Base-by-base conservation (phyloP, 202 grass and related monocot species). In the Digitaria exilis region DNA sequence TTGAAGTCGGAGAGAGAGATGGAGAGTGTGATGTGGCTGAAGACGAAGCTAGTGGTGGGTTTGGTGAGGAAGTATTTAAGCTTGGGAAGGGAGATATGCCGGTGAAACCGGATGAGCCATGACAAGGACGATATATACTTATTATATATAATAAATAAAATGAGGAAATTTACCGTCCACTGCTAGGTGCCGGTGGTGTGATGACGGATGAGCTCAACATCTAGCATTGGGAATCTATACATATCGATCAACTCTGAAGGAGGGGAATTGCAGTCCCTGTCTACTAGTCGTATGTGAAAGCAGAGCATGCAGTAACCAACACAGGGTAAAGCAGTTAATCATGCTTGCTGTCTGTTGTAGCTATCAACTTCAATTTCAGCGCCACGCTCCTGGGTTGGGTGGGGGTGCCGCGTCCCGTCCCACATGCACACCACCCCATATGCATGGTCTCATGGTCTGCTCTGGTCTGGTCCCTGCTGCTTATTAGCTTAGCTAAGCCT, bases 1-100 rank as follows among this genome's bases (percentile, higher is more conserved):
- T 65, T 79, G 61, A 66, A 66, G 55, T 43, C 44, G 71, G 17
- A 51, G 28, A 12, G 7, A 34, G 48, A 19, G 48, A 39, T 7
- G 9, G 0, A 34, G 18, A 17, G 39, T 6, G 18, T 5, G 34
- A 4, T 17, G 48, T 71, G 43, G 68, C 63, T 65, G 18, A 1
- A 41, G 9, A 16, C 15, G n/a, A 13, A 1, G 3, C 25, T 19
- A 9, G 22, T 18, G 16, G 18, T 24, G 45, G 37, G 77, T 39
- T 66, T 67, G 77, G 77, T 54, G 46, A 24, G 46, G 77, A 69
- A 56, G 78, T 68, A 67, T 62, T 67, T 52, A 80, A 56, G 77
- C 49, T 80, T 4, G 64, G 64, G 49, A 69, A 43, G 16, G 2
- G 46, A 68, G 63, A 79, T 26, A 79, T 26, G 61, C 72, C 50